These are phyloP conservation scores for Cladobotryum protrusum DNA, from an alignment of 2,329 filamentous ascomycete genomes.

Conservation along the genomic window DNA sequence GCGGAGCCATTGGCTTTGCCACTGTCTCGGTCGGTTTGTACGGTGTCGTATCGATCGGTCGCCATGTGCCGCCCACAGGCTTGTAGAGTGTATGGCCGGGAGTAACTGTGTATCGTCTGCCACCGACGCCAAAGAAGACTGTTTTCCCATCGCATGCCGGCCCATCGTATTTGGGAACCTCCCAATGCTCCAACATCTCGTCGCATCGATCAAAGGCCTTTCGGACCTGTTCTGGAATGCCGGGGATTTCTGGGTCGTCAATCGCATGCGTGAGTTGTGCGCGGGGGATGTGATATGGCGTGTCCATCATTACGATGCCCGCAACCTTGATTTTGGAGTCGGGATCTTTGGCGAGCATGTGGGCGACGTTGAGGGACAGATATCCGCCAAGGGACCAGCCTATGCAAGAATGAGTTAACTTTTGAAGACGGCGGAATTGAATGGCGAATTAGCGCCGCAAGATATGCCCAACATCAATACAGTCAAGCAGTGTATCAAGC, in stretches of 20 bases:
- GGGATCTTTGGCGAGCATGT: conserved; percentile 19
- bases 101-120: conserved; percentile 14
- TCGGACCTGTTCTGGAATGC: conserved; percentile 21
- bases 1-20: conserved; percentile 12
- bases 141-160: conserved; percentile 11
- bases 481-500: no score
- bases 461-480: background rate
- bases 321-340: conserved; percentile 18
- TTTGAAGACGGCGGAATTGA: background rate
- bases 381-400: conserved; percentile 27
- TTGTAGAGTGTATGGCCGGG: conserved; percentile 18
- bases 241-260: conserved; percentile 15
- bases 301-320: conserved; percentile 24
- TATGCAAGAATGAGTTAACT: conserved; percentile 6
- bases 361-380: conserved; percentile 21
- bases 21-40: conserved; percentile 1
- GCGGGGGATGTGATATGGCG: conserved; percentile 21
- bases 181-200: conserved; percentile 24
- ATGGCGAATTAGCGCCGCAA: background rate
- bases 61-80: conserved; percentile 16
- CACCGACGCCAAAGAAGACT: conserved; percentile 13
- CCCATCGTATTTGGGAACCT: conserved; percentile 20
- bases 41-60: conserved; percentile 6
- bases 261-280: conserved; percentile 11
- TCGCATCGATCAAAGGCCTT: conserved; percentile 26